Base-by-base conservation (phyloP, 805 yeast species). In the Cyberlindnera saturnus region DNA sequence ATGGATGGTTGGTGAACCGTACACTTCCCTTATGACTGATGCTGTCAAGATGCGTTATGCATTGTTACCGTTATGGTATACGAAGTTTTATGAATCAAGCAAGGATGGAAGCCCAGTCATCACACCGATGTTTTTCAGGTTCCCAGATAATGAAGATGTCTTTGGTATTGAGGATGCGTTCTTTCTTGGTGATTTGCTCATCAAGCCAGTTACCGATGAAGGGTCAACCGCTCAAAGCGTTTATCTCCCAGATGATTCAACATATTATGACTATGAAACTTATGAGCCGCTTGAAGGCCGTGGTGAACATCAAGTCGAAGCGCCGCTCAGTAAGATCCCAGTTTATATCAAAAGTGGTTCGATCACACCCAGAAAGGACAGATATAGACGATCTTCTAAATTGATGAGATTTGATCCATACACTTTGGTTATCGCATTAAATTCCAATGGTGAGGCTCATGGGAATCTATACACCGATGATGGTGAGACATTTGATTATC, bases 81-180 rank as follows among this genome's bases (percentile, higher is more conserved):
- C 95, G 2, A 75, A 78, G 11, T 91, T 93, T 65, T 72, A 79
- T 54, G 74, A 79, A 42, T 67, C 90, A 2, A 75, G 82, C 40
- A 52, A 61, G 0, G 60, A 55, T 7, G 95, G 96, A 1, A 49
- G 71, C 1, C 95, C 97, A 1, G 75, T 93, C 3, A 56, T 90
- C 62, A 74, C 67, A 39, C 91, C 95, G 6, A 53, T 85, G 62
- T 74, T 79, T 44, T 85, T 78, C 64, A 78, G 73, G 34, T 60
- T 64, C 39, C 80, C 82, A 3, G 64, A 66, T 10, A 70, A 73
- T 46, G 60, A 62, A 23, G 69, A 63, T 1, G 59, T 76, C 0
- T 85, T 75, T 56, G 71, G 63, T 2, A 69, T 88, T 38, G 96
- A 90, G 45, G 91, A 91, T 63, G 82, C 88, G 61, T 91, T 91